phyloP scores from a whole-genome alignment of 768 basidiomycete genomes.

The Kwoniella dejecticola region DNA sequence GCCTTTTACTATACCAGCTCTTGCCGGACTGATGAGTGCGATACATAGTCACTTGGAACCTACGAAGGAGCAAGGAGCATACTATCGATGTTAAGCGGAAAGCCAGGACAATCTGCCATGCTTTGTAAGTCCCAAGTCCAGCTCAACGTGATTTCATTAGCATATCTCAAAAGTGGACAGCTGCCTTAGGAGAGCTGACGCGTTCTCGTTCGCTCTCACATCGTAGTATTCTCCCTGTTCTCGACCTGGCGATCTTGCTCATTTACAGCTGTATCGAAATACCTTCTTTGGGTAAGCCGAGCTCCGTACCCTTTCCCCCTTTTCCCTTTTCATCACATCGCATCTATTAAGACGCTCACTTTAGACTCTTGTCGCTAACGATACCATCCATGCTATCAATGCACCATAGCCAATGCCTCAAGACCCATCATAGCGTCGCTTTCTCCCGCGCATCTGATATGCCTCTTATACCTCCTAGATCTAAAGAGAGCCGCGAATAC shows the following conservation, averaged over 20 bases:
- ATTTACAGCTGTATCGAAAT: neutral
- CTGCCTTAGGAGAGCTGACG: too few species aligned
- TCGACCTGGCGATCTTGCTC: neutral
- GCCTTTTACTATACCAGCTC: too few species aligned
- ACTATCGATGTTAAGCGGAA: neutral
- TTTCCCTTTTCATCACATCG: neutral
- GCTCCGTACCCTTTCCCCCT: neutral
- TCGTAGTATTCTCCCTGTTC: neutral
- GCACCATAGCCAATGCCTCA: slow-evolving; percentile 1
- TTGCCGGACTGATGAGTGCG: too few species aligned
- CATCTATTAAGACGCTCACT: neutral
- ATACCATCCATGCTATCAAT: too few species aligned
- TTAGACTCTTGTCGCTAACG: too few species aligned
- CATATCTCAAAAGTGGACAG: too few species aligned
- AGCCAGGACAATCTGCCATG: neutral
- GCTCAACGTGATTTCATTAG: too few species aligned
- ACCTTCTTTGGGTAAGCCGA: slow-evolving; percentile 2
- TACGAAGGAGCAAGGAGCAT: neutral
- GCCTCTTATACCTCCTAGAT: neutral
- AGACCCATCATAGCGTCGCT: neutral
- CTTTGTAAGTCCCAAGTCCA: slow-evolving; percentile 7
- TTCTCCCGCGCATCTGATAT: neutral
- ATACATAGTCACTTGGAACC: too few species aligned
- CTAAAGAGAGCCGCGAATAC: neutral
- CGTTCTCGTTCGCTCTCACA: too few species aligned